A percentile compares a stretch with the other conserved stretches of the same genome.
phyloP scores from a whole-genome alignment of 164 flowering plant species.

The Umbellularia californica region DNA sequence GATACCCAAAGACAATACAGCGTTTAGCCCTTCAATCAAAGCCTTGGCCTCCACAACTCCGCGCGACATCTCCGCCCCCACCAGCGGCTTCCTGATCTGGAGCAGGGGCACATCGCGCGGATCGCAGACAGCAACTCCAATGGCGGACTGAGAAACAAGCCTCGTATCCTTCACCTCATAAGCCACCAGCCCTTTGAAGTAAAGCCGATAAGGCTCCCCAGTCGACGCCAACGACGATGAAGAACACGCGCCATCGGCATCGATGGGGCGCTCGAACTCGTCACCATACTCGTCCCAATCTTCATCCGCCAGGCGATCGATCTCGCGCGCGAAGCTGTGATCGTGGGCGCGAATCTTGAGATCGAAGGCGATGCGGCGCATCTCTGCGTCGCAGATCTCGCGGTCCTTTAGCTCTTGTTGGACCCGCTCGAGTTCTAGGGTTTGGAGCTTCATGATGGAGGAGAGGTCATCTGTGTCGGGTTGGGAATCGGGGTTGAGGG shows the following conservation, averaged over 20 bases:
- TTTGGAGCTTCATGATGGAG: constrained; percentile 19
- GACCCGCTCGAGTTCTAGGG: constrained; percentile 29
- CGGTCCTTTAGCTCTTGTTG: constrained; percentile 36
- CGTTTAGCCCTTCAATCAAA: constrained; percentile 59
- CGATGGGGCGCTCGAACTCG: constrained; percentile 40
- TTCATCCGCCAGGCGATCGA: constrained; percentile 34
- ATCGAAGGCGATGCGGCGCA: constrained; percentile 25
- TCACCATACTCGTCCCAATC: constrained; percentile 52
- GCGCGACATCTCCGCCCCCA: constrained; percentile 23
- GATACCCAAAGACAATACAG: constrained; percentile 49
- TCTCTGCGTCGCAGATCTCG: constrained; percentile 26
- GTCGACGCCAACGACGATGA: neutral
- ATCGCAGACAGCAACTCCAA: constrained; percentile 74
- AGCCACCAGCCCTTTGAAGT: constrained; percentile 65
- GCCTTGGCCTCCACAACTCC: constrained; percentile 45
- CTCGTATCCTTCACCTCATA: constrained; percentile 29
- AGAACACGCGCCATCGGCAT: constrained; percentile 22
- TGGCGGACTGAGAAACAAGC: constrained; percentile 13
- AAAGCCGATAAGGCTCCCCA: constrained; percentile 31
- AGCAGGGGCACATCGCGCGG: constrained; percentile 32
- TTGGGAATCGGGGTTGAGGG: neutral
- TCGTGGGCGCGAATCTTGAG: constrained; percentile 51
- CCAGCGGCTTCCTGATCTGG: constrained; percentile 46
- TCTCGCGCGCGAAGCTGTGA: constrained; percentile 38
- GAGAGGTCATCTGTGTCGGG: constrained; percentile 5